These are phyloP conservation scores for Colletotrichum musicola DNA, from an alignment of 2,329 filamentous ascomycete species.

Conservation along the genomic window DNA sequence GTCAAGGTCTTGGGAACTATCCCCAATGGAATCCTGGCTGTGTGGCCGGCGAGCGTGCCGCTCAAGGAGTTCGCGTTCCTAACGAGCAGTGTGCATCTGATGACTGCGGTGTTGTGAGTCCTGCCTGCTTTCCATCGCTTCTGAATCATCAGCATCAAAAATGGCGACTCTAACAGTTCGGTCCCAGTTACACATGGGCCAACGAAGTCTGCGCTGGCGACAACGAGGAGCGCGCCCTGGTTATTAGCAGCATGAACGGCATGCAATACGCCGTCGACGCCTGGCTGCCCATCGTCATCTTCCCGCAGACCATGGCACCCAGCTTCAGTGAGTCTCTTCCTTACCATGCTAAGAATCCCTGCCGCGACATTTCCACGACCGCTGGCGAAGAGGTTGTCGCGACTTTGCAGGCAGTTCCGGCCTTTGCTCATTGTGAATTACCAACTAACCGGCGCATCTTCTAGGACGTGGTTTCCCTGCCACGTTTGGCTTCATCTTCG, in stretches of 20 bases:
- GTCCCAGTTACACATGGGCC: constrained; percentile 21
- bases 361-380: neutral
- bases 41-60: constrained; percentile 15
- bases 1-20: constrained; percentile 13
- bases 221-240: constrained; percentile 47
- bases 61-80: constrained; percentile 27
- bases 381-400: too few species aligned
- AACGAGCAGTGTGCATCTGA: constrained; percentile 26
- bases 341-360: neutral
- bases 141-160: too few species aligned
- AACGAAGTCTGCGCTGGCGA: constrained; percentile 37
- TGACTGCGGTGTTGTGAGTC: constrained; percentile 29
- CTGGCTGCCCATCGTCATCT: constrained; percentile 30
- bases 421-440: too few species aligned
- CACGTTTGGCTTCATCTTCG: constrained; percentile 37
- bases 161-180: neutral
- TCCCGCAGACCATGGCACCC: constrained; percentile 21
- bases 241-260: constrained; percentile 48
- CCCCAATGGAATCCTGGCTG: constrained; percentile 24
- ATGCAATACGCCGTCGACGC: constrained; percentile 32
- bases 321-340: constrained; percentile 15
- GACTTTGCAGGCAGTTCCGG: too few species aligned
- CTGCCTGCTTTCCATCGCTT: too few species aligned
- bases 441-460: neutral
- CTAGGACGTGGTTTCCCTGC: constrained; percentile 35